A percentile compares a stretch with the other conserved stretches of the same genome.
Evolutionary conservation across 23 red algal species (phyloP).

Genomic region (Gracilaria domingensis): DNA sequence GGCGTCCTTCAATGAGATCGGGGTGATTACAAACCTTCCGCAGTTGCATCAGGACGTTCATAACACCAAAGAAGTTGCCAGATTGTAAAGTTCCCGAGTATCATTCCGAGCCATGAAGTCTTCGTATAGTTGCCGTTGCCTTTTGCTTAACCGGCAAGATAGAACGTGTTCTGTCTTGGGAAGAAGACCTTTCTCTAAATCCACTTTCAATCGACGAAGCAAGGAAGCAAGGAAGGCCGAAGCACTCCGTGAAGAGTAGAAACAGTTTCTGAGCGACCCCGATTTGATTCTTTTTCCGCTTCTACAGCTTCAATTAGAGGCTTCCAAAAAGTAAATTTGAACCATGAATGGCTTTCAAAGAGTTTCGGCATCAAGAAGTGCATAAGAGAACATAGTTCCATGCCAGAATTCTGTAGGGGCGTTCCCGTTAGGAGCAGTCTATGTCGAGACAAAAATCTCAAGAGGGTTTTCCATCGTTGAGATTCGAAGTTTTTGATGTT

Average conservation of each 20-base stretch:
- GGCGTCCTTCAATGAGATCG: constrained; percentile 90
- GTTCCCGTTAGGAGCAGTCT: constrained; percentile 96
- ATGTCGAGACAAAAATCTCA: constrained; percentile 82
- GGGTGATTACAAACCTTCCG: constrained; percentile 99
- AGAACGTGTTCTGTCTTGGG: constrained; percentile 85
- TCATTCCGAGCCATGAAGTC: constrained; percentile 86
- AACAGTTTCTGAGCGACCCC: constrained; percentile 49
- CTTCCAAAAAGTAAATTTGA: too few relatives aligned
- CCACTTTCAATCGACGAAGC: constrained; percentile 88
- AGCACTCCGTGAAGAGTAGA: constrained; percentile 79
- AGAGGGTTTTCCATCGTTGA: constrained; percentile 85
- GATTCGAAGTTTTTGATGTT: constrained; percentile 98
- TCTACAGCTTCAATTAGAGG: too few relatives aligned
- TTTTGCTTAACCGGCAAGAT: constrained; percentile 71
- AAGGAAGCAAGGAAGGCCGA: constrained; percentile 89
- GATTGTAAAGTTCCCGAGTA: constrained; percentile 59
- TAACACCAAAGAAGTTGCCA: constrained; percentile 82
- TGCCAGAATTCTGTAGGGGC: constrained; percentile 94
- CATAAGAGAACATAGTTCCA: constrained; percentile 95
- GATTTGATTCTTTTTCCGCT: too few relatives aligned
- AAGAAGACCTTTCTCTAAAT: constrained; percentile 89
- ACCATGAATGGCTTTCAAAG: too few relatives aligned
- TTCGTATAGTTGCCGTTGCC: constrained; percentile 94
- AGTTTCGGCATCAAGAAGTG: constrained; percentile 97
- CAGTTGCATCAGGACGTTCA: constrained; percentile 96